A percentile compares a stretch with the other conserved stretches of the same genome.
These are phyloP conservation scores for Helenozyma baotianmanensis DNA, from an alignment of 805 yeast genomes.

Conservation along the genomic window DNA sequence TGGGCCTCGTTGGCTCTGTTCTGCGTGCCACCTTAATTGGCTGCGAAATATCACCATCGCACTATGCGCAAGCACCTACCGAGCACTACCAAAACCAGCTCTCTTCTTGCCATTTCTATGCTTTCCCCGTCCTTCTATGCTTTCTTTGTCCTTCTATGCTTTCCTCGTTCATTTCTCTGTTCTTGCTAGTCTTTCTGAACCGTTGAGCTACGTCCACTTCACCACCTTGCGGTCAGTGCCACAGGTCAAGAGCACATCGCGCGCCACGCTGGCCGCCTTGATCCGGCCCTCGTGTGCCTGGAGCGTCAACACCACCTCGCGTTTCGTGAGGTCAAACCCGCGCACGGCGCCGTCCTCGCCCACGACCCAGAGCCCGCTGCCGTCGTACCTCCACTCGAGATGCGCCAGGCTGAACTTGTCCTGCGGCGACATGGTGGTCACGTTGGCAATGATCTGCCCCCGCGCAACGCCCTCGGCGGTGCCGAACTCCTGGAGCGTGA, in stretches of 20 bases:
- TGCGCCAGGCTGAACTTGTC: conserved; percentile 57
- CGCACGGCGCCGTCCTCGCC: conserved; percentile 67
- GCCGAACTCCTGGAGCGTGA: conserved; percentile 36
- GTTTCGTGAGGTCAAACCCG: conserved; percentile 50
- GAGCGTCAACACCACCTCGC: conserved; percentile 29
- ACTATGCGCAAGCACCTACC: too few relatives aligned
- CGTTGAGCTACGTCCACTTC: conserved; percentile 6
- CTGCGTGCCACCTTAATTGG: too few relatives aligned
- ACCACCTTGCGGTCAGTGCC: conserved; percentile 38
- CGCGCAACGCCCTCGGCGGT: conserved; percentile 15
- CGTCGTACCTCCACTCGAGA: conserved; percentile 40
- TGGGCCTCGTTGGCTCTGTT: too few relatives aligned
- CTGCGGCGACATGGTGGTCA: conserved; percentile 56
- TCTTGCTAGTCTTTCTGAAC: too few relatives aligned
- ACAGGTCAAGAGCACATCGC: conserved; percentile 42
- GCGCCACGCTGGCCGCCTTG: conserved; percentile 32
- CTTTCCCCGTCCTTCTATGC: too few relatives aligned
- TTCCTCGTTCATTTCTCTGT: too few relatives aligned
- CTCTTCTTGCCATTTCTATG: too few relatives aligned
- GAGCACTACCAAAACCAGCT: too few relatives aligned
- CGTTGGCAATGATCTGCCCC: conserved; percentile 24
- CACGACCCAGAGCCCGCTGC: conserved; percentile 58
- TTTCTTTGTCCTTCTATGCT: too few relatives aligned
- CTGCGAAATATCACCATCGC: too few relatives aligned
- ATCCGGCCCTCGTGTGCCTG: conserved; percentile 45